phyloP scores from a whole-genome alignment of 805 yeast genomes.

The Blastobotrys muscicola region DNA sequence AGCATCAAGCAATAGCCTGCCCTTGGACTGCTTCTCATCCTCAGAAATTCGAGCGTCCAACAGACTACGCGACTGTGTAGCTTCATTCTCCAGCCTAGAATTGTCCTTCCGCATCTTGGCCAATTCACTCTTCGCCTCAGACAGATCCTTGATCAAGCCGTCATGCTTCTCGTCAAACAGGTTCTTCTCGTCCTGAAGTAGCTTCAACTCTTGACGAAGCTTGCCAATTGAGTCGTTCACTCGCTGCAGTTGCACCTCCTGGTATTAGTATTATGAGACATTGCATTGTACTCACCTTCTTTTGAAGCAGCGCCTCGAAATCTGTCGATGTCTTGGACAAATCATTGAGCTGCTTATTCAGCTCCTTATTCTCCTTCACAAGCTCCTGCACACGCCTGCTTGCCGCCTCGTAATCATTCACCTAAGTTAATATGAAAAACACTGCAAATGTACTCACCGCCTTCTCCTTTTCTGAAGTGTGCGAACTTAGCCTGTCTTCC shows the following conservation, averaged over 20 bases:
- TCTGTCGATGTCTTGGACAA: constrained; percentile 31
- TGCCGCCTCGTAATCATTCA: constrained; percentile 24
- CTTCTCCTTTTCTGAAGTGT: constrained; percentile 16
- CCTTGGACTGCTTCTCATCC: constrained; percentile 13
- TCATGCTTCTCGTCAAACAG: constrained; percentile 8
- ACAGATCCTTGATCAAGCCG: constrained; percentile 15
- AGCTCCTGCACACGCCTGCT: constrained; percentile 31
- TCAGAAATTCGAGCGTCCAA: constrained; percentile 29
- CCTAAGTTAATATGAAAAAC: background rate
- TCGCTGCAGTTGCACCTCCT: constrained; percentile 19
- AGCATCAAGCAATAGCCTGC: constrained; percentile 13
- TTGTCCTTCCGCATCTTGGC: constrained; percentile 7
- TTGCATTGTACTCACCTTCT: constrained; percentile 14
- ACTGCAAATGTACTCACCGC: too few species aligned
- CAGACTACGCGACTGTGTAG: constrained; percentile 33
- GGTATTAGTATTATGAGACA: background rate
- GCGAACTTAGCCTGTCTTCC: constrained; percentile 21
- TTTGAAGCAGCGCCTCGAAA: constrained; percentile 27
- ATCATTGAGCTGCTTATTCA: constrained; percentile 32
- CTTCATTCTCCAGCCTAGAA: constrained; percentile 35
- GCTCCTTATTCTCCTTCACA: constrained; percentile 36
- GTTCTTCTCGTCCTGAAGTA: constrained; percentile 10
- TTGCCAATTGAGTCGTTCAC: constrained; percentile 9
- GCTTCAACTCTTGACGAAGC: constrained; percentile 5
- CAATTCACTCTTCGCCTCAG: constrained; percentile 22